These are phyloP conservation scores for Cyberlindnera meyerae DNA, from an alignment of 805 yeast genomes.

Conservation along the genomic window DNA sequence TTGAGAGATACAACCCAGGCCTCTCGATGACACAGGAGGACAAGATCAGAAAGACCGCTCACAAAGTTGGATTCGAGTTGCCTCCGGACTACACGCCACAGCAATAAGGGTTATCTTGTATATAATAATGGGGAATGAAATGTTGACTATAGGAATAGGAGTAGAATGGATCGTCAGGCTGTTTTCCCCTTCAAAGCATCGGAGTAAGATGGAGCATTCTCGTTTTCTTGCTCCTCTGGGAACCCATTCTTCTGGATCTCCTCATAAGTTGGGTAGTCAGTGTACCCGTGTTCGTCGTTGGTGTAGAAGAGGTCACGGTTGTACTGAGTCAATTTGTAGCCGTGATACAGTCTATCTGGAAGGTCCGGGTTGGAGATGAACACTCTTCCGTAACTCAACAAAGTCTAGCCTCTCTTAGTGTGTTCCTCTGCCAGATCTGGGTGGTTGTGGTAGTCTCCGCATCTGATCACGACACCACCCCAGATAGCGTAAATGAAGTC, in stretches of 20 bases:
- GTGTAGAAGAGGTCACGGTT: constrained; percentile 36
- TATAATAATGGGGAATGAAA: too few relatives aligned
- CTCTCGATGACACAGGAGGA: constrained; percentile 72
- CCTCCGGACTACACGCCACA: constrained; percentile 31
- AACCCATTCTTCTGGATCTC: constrained; percentile 10
- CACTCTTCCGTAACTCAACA: constrained; percentile 37
- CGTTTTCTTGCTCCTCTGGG: constrained; percentile 4
- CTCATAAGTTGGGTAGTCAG: constrained; percentile 26
- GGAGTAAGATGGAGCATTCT: constrained; percentile 4
- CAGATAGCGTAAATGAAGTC: constrained; percentile 39
- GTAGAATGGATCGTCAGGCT: too few relatives aligned
- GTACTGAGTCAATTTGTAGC: constrained; percentile 31
- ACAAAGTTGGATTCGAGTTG: constrained; percentile 78
- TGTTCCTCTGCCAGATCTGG: constrained; percentile 13
- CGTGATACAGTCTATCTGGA: constrained; percentile 30
- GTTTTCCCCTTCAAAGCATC: constrained; percentile 8
- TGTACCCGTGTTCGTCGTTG: constrained; percentile 31
- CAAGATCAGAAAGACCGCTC: constrained; percentile 73
- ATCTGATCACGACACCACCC: constrained; percentile 37
- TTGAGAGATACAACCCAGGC: constrained; percentile 87
- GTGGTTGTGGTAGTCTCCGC: constrained; percentile 15
- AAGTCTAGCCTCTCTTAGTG: constrained; percentile 6
- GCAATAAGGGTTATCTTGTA: not conserved
- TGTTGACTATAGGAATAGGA: too few relatives aligned
- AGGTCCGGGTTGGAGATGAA: constrained; percentile 39